phyloP scores from a whole-genome alignment of 176 grass and related monocot genomes.

The Raddia distichophylla region DNA sequence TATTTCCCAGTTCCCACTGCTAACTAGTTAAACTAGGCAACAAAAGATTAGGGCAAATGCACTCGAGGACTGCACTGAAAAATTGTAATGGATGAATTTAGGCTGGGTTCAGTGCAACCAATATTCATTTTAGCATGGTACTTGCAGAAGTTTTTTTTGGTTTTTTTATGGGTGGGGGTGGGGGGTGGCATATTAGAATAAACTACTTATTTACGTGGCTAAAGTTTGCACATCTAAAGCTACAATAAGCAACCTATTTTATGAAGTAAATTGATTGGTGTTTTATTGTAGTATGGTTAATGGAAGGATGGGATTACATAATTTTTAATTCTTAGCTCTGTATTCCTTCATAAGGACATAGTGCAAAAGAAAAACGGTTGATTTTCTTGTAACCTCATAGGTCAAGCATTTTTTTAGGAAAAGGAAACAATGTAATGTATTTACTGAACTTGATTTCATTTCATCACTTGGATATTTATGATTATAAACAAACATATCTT shows the following conservation, averaged over 20 bases:
- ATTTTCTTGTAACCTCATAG: neutral
- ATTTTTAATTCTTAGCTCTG: neutral
- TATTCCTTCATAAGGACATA: neutral
- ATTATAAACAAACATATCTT: conserved; percentile 24
- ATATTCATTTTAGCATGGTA: neutral
- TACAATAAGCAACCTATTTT: conserved; percentile 1
- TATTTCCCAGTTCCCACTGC: neutral
- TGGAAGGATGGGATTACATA: neutral
- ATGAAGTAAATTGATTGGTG: neutral
- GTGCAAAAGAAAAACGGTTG: neutral
- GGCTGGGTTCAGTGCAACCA: neutral
- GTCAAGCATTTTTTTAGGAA: conserved; percentile 10
- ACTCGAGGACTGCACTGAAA: neutral
- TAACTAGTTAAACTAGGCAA: neutral
- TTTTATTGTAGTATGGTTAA: conserved; percentile 4
- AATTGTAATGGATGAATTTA: neutral
- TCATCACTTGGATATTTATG: neutral
- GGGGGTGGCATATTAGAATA: neutral
- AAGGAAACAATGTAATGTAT: neutral
- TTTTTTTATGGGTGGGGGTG: neutral
- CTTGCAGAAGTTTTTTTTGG: neutral
- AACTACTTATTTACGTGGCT: no score
- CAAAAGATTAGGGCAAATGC: neutral
- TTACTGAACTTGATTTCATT: neutral
- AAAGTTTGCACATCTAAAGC: no score